These are phyloP conservation scores for Wallemia mellicola DNA, from an alignment of 1,284 basidiomycete species.

Conservation along the genomic window DNA sequence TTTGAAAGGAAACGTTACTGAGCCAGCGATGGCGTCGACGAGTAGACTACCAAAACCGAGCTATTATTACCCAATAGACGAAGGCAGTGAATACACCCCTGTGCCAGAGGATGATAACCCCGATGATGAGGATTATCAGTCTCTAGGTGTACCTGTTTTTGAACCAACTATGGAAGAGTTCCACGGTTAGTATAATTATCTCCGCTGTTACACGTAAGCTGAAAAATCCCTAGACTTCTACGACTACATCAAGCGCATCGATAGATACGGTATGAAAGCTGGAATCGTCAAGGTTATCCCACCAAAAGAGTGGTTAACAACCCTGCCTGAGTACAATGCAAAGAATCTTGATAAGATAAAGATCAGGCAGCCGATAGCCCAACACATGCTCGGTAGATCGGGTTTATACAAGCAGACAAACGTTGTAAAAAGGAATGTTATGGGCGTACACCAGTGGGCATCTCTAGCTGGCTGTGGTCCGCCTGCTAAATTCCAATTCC, in stretches of 20 bases:
- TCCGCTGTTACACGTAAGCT: not conserved
- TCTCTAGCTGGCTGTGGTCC: slow-evolving; percentile 14
- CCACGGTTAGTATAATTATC: not conserved
- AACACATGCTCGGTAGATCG: slow-evolving; percentile 53
- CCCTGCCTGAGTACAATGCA: slow-evolving; percentile 33
- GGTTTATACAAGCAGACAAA: slow-evolving; percentile 77
- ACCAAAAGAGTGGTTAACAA: slow-evolving; percentile 59
- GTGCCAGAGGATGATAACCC: slow-evolving; percentile 20
- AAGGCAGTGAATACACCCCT: not conserved
- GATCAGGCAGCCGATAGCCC: slow-evolving; percentile 63
- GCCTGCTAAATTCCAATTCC: not conserved
- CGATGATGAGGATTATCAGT: slow-evolving; percentile 48
- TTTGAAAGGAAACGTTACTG: no score
- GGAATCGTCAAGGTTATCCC: slow-evolving; percentile 85
- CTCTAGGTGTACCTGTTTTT: slow-evolving; percentile 76
- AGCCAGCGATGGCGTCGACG: not conserved
- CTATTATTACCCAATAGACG: not conserved
- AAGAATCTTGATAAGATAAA: slow-evolving; percentile 32
- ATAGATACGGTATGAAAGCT: slow-evolving; percentile 56
- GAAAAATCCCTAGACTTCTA: slow-evolving; percentile 60
- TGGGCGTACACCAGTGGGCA: slow-evolving; percentile 62
- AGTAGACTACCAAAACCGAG: not conserved
- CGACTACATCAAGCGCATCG: slow-evolving; percentile 49
- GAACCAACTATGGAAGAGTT: slow-evolving; percentile 42
- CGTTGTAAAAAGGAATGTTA: slow-evolving; percentile 49